Percentiles rank a stretch among this genome's conserved stretches.
Conservation (phyloP, 371 early-diverging fungal species). For the Mortierella polycephala region DNA sequence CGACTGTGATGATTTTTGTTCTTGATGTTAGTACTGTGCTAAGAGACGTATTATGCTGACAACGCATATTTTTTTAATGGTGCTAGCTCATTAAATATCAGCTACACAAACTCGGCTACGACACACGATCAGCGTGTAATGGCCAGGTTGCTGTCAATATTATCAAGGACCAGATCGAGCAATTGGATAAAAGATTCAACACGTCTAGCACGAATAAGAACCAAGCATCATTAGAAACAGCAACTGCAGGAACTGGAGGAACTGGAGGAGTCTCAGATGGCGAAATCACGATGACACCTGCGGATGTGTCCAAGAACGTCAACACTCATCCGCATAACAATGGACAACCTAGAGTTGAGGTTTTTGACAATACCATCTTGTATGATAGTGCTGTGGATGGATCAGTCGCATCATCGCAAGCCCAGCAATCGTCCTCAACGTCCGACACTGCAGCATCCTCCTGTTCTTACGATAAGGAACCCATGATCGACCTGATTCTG, state of each 20-base stretch:
- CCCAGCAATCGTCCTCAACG: background rate
- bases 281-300: conserved; percentile 6
- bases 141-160: conserved; percentile 52
- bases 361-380: background rate
- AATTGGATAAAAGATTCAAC: conserved; percentile 7
- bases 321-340: background rate
- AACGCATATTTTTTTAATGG: background rate
- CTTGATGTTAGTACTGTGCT: background rate
- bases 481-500: conserved; percentile 44
- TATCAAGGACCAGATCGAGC: conserved; percentile 37
- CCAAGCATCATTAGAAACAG: background rate
- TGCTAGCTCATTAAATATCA: conserved; percentile 51
- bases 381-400: background rate
- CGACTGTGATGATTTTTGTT: background rate
- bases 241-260: background rate
- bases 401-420: background rate
- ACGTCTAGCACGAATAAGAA: background rate
- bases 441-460: background rate
- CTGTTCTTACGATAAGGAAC: background rate
- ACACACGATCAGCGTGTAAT: conserved; percentile 43
- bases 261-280: background rate
- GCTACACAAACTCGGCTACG: conserved; percentile 50
- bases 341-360: too few relatives aligned
- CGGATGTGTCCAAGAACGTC: conserved; percentile 1
- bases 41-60: background rate